Base-by-base conservation (phyloP, 495 filamentous ascomycete species). In the Eremomyces bilateralis region DNA sequence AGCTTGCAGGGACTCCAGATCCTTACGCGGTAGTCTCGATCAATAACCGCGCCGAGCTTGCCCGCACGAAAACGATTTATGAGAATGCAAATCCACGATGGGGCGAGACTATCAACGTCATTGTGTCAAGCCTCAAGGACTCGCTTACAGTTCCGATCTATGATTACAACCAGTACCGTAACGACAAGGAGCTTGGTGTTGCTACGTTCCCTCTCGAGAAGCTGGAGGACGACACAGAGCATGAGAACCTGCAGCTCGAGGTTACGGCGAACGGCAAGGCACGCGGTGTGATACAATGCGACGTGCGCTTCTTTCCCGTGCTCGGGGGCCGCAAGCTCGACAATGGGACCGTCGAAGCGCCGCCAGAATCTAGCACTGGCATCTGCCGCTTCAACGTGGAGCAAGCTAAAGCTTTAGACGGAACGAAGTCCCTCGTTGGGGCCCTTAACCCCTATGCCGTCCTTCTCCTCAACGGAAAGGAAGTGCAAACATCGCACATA, bases 21-120 rank as follows among this genome's bases (percentile, higher is more conserved):
- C 90, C 88, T 10, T 99, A 95, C 44, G 71, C 76, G 5, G 61
- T 76, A 5, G 59, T 94, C n/a, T 83, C 81, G 8, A 62, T 99
- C 48, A 93, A 93, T 53, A 69, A 68, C 44, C 67, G 83, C 12
- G 62, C 61, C 21, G 68, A 75, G 36, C 68, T 99, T 20, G 85
- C 75, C 3, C 73, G 78, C 45, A 99, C 88, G 31, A 94, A 93
- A 63, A 77, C 67, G 25, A 56, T 93, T 42, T 68, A 79, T 39
- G 80, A 91, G 47, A 83, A 67, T 36, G 65, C 73, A 29, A 88
- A 79, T 50, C 88, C 88, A 4, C 68, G 74, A 42, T 99, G 90
- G 90, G 82, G 83, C 47, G 88, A 95, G 52, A 99, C 90, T 0
- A 69, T 92, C 45, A 91, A 92, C 49, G 67, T 94, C 41, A 84